Evolutionary conservation across 306 rosid genomes (phyloP).

Genomic region (Inga oerstediana): DNA sequence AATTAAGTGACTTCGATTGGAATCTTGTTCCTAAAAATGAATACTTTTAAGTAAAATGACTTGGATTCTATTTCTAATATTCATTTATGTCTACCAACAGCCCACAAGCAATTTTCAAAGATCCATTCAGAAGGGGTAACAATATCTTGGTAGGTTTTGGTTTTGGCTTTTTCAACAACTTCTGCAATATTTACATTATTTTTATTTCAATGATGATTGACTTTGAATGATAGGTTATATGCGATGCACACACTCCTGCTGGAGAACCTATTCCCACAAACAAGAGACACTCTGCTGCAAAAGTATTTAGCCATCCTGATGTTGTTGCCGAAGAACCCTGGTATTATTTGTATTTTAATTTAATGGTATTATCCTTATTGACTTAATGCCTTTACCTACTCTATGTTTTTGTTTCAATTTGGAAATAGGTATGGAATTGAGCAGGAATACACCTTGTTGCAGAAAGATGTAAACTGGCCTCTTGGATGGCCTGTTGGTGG

Average conservation of each 20-base stretch:
- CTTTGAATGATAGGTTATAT: constrained; percentile 54
- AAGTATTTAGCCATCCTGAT: constrained; percentile 66
- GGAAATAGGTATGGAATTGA: constrained; percentile 82
- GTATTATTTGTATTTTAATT: constrained; percentile 28
- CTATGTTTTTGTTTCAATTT: neutral
- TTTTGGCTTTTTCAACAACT: neutral
- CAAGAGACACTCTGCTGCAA: constrained; percentile 67
- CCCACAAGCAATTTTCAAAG: constrained; percentile 92
- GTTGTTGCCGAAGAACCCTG: constrained; percentile 73
- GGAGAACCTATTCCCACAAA: constrained; percentile 76
- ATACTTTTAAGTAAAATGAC: neutral
- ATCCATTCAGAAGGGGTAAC: constrained; percentile 88
- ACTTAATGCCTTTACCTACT: too few species aligned
- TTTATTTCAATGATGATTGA: neutral
- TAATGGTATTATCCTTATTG: too few species aligned
- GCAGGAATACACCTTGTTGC: constrained; percentile 94
- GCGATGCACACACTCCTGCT: constrained; percentile 67
- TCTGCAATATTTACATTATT: neutral
- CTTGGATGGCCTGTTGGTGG: constrained; percentile 93
- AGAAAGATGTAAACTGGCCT: constrained; percentile 80
- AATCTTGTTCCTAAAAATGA: neutral
- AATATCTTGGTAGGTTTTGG: constrained; percentile 68
- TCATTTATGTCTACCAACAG: constrained; percentile 40
- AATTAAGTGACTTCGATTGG: neutral
- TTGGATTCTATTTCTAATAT: neutral